A percentile compares a stretch with the other conserved stretches of the same genome.
Conservation (phyloP, 108 stramenopile species). For the Cylindrotheca fusiformis region DNA sequence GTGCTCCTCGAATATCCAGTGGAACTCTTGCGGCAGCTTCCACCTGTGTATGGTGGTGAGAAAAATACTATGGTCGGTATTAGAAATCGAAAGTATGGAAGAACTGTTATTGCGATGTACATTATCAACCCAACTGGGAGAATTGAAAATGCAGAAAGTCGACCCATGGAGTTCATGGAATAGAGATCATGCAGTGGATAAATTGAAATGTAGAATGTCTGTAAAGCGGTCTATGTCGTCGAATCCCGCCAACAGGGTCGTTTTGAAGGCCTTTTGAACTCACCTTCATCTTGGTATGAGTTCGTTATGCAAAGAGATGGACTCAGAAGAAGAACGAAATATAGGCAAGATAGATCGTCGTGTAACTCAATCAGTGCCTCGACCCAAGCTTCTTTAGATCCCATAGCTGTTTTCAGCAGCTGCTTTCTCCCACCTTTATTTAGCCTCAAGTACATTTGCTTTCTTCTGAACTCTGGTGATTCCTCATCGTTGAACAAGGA, state of each 20-base stretch:
- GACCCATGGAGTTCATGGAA: conserved; percentile 87
- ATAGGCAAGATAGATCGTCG: not conserved
- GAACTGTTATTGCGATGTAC: conserved; percentile 93
- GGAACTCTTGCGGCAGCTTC: conserved; percentile 84
- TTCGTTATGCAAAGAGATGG: not conserved
- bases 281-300: too few species aligned
- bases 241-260: too few species aligned
- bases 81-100: conserved; percentile 93
- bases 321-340: not conserved
- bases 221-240: too few species aligned
- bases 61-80: conserved; percentile 84
- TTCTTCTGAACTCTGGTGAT: not conserved
- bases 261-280: too few species aligned
- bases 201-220: not conserved
- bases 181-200: not conserved
- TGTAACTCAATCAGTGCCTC: not conserved
- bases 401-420: not conserved
- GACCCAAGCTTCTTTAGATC: not conserved
- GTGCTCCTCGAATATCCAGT: conserved; percentile 94
- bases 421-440: conserved; percentile 5
- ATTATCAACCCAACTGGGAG: conserved; percentile 86
- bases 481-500: conserved; percentile 3
- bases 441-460: conserved; percentile 3
- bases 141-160: conserved; percentile 64
- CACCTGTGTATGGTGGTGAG: conserved; percentile 72